These are phyloP conservation scores for Pseudopyricularia javanii DNA, from an alignment of 2,329 filamentous ascomycete genomes.

Conservation along the genomic window DNA sequence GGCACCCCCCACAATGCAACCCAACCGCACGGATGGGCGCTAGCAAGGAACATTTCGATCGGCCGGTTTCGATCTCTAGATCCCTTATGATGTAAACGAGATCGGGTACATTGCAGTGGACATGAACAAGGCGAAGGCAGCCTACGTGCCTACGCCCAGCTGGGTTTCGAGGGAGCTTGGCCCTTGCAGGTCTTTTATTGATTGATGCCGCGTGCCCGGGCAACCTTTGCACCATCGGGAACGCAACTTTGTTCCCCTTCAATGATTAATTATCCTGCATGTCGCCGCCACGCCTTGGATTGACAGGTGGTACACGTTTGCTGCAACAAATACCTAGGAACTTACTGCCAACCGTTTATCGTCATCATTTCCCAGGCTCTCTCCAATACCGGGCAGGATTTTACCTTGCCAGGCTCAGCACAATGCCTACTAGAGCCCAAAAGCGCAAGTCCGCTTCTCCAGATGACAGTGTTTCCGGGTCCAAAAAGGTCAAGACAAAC, in stretches of 20 bases:
- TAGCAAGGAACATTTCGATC: background rate
- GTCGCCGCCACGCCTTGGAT: background rate
- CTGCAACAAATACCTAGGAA: background rate
- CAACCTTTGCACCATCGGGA: background rate
- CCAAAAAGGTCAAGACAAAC: slow-evolving; percentile 9
- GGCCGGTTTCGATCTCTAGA: background rate
- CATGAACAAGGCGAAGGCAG: background rate
- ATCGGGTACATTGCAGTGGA: background rate
- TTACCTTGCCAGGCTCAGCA: background rate
- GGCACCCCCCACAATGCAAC: too few relatives aligned
- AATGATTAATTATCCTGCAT: background rate
- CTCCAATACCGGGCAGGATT: background rate
- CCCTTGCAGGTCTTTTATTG: background rate
- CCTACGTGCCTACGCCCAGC: background rate
- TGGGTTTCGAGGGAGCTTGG: background rate
- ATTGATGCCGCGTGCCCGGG: background rate
- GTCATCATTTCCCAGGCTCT: background rate
- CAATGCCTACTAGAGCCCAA: slow-evolving; percentile 13
- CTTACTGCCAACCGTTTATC: background rate
- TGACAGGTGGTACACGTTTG: background rate
- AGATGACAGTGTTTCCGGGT: slow-evolving; percentile 9
- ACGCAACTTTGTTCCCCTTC: background rate
- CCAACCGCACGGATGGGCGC: background rate
- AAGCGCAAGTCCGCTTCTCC: slow-evolving; percentile 15
- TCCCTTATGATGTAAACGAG: background rate